Evolutionary conservation across 2,329 filamentous ascomycete species (phyloP), one percentile per base, ranked within the genome.

Genomic region (Diaporthe sp.): DNA sequence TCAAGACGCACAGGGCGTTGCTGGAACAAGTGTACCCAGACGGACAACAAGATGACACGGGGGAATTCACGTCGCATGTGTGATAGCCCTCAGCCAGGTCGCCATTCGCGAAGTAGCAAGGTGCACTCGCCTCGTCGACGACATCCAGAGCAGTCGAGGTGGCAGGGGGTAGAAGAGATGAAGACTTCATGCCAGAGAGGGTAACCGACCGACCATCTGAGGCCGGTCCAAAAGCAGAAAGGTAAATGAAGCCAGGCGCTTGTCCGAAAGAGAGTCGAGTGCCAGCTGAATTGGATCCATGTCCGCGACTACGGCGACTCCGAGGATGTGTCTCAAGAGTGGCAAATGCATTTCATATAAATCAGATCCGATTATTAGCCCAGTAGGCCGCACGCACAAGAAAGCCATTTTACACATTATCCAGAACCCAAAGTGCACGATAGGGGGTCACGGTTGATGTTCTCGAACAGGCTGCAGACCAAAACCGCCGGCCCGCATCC

Each of bases 11-110:
- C 12, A 79, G 77, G 8, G 76, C 51, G 68, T 76, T 78, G 74
- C 76, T 78, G 68, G 77, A 81, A 70, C 80, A 81, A 2, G 78
- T 79, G 77, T 79, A 81, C 5, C 80, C 80, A 2, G 68, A 37
- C 1, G 78, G 77, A 49, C 80, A 81, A 70, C 80, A 81, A 39
- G 69, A 75, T 13, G 77, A 75, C 46, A 80, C 75, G 31, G 70
- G 73, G 4, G 78, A 76, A 2, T 53, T 65, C n/a, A 74, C 37
- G 68, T 79, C 74, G 75, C 79, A 80, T 4, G 78, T 70, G 62
- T 76, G 79, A 44, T 76, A 80, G 12, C 79, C 80, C 5, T 71
- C 68, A 4, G 78, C 79, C 13, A 61, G 51, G 9, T 28, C 51
- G 28, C 78, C 77, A 19, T 59, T 70, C 3, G 79, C 77, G 58